phyloP scores from a whole-genome alignment of 345 rosid genomes.

The Excoecaria cochinchinensis region DNA sequence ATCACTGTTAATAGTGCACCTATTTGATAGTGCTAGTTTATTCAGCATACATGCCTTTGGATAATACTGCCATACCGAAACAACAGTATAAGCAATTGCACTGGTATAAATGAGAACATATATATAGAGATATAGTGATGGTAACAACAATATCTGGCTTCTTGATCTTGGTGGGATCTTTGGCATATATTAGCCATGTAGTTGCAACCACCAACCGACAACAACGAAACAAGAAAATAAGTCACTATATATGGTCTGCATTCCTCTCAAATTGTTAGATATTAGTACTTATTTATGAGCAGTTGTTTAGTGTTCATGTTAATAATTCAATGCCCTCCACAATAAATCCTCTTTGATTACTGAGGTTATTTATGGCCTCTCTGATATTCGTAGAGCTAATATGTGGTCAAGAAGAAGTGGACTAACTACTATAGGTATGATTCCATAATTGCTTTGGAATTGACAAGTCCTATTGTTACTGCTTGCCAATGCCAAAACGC shows the following conservation, averaged over 20 bases:
- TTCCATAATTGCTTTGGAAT: constrained; percentile 1
- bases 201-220: constrained; percentile 15
- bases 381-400: neutral
- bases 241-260: constrained; percentile 11
- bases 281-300: neutral
- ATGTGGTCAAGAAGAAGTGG: constrained; percentile 2
- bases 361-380: neutral
- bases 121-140: neutral
- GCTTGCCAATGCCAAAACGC: neutral
- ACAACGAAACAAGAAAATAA: neutral
- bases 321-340: constrained; percentile 8
- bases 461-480: neutral
- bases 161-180: constrained; percentile 1
- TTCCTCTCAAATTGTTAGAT: neutral
- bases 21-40: neutral
- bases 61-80: neutral
- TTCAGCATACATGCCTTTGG: neutral
- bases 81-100: neutral
- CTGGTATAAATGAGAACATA: neutral
- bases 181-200: neutral
- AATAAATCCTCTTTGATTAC: neutral
- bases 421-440: neutral
- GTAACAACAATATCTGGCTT: neutral
- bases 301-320: neutral
- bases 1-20: neutral